These are phyloP conservation scores for Gymnopus androsaceus DNA, from an alignment of 1,284 basidiomycete genomes.

Conservation along the genomic window DNA sequence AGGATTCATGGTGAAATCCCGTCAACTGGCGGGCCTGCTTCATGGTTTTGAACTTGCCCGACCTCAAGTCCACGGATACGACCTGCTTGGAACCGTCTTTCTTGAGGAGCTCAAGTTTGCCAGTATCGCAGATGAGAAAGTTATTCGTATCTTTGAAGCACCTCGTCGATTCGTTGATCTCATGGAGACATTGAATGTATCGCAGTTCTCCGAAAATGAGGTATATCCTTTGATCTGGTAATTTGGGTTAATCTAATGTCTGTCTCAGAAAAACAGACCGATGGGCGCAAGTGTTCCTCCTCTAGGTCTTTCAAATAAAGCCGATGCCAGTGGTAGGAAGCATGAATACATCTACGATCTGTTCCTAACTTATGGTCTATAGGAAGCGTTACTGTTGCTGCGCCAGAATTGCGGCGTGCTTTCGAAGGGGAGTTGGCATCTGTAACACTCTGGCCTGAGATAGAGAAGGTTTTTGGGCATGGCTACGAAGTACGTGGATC, in stretches of 20 bases:
- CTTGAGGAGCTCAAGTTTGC: constrained; percentile 77
- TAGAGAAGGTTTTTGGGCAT: constrained; percentile 97
- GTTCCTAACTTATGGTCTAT: not conserved
- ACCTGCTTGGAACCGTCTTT: constrained; percentile 81
- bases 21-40: constrained; percentile 25
- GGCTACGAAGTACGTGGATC: constrained; percentile 82
- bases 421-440: constrained; percentile 84
- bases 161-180: constrained; percentile 75
- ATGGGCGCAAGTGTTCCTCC: constrained; percentile 40
- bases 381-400: constrained; percentile 11
- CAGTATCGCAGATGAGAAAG: constrained; percentile 92
- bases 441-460: constrained; percentile 94
- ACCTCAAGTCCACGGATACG: constrained; percentile 95
- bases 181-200: constrained; percentile 51
- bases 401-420: constrained; percentile 50
- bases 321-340: constrained; percentile 52
- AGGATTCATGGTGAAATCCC: constrained; percentile 72
- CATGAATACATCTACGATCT: not conserved
- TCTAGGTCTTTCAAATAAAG: constrained; percentile 45
- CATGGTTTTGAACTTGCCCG: constrained; percentile 89
- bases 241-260: not conserved
- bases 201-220: constrained; percentile 47
- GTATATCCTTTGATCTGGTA: constrained; percentile 32
- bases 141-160: constrained; percentile 87
- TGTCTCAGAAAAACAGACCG: constrained; percentile 33